Base-by-base conservation (phyloP, 345 rosid species). In the Heritiera fomes region DNA sequence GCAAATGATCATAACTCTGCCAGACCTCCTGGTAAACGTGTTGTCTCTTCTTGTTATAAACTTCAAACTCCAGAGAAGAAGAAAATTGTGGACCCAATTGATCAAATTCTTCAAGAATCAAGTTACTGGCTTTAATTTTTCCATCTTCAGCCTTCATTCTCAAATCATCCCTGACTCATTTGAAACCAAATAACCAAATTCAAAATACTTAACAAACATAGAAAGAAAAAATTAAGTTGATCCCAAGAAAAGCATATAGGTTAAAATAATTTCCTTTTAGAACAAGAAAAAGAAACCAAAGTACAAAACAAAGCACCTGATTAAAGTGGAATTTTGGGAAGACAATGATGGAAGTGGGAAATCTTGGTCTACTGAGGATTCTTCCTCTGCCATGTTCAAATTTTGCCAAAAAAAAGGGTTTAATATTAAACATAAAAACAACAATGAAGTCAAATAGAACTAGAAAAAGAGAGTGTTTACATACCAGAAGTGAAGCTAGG, bases 11-110 rank as follows among this genome's bases (percentile, higher is more conserved):
- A 75, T 88, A 87, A 80, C 82, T 86, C 76, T 77, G 80, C 77
- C 90, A 79, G 52, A 91, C 84, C 77, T 88, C 84, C 61, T 74
- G 73, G 75, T 84, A 84, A 83, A 82, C 80, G 1, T 77, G 82
- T 32, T 50, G 73, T 77, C 77, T 86, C 72, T 80, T 86, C 71
- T 82, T 87, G 75, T 62, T 58, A 65, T 82, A 77, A 71, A 58
- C 77, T 50, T 79, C 75, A 60, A 64, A 61, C 46, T 83, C 84
- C 63, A 76, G 71, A 32, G 77, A 73, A 83, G 28, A 30, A 61
- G 85, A 74, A 73, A 73, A 40, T 14, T 34, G 63, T 41, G 55
- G 28, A 78, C 73, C 28, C 64, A 32, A 18, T 2, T 71, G 83
- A 40, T 73, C 84, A 32, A 72, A 69, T 58, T 76, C 78, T 67